Conservation (phyloP, 2,329 filamentous ascomycete species). For the Colletotrichum tropicale region DNA sequence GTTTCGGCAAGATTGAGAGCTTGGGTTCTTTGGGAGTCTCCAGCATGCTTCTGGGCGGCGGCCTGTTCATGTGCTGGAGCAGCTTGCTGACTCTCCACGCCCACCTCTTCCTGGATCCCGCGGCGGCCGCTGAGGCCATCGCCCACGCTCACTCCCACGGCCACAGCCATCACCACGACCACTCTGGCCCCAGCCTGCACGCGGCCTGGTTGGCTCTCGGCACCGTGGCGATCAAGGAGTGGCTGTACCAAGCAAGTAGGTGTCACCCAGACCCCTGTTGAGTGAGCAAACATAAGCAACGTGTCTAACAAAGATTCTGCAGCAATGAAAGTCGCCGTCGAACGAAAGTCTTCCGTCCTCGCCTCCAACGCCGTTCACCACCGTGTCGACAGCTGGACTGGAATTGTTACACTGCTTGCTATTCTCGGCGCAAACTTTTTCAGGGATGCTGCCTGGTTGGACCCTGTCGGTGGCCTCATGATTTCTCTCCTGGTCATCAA, state of each 20-base stretch:
- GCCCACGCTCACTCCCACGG: constrained; percentile 66
- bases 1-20: constrained; percentile 98
- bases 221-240: constrained; percentile 93
- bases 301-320: constrained; percentile 2
- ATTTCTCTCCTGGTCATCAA: constrained; percentile 94
- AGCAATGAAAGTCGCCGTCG: constrained; percentile 95
- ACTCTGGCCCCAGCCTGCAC: constrained; percentile 82
- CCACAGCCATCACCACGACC: constrained; percentile 69
- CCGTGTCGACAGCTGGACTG: constrained; percentile 93
- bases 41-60: constrained; percentile 85
- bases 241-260: constrained; percentile 95
- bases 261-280: constrained; percentile 25
- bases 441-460: constrained; percentile 86
- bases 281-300: not conserved
- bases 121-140: constrained; percentile 56
- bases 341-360: constrained; percentile 93
- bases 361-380: constrained; percentile 97
- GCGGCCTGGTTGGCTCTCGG: constrained; percentile 93
- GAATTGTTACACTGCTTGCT: constrained; percentile 87
- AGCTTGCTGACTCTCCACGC: constrained; percentile 72
- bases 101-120: constrained; percentile 72
- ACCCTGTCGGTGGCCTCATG: constrained; percentile 89
- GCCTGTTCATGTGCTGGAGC: constrained; percentile 89
- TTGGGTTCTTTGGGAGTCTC: constrained; percentile 93
- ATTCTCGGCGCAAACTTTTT: constrained; percentile 91